Percentiles rank a stretch among this genome's conserved stretches.
Evolutionary conservation across 164 flowering plant genomes (phyloP).

Genomic region (Vitis rotundifolia): DNA sequence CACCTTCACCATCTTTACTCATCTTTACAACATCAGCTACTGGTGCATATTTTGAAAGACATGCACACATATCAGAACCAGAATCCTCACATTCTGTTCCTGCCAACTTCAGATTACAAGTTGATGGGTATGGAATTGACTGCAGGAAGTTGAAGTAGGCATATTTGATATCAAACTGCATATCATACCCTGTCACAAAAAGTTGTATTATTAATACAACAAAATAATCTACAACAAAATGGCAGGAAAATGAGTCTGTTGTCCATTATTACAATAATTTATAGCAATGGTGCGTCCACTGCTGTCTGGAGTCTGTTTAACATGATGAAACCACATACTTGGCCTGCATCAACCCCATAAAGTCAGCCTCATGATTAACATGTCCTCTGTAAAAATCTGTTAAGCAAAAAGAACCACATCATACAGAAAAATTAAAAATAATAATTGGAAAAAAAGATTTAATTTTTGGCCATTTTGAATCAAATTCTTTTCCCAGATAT

Average conservation of each 20-base stretch:
- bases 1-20: not conserved
- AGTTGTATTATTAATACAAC: not conserved
- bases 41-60: not conserved
- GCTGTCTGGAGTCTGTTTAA: conserved; percentile 71
- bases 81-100: conserved; percentile 6
- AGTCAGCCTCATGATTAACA: not conserved
- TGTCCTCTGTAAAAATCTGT: not conserved
- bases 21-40: not conserved
- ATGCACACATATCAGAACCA: not conserved
- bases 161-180: conserved; percentile 94
- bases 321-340: conserved; percentile 99
- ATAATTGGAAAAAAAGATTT: too few relatives aligned
- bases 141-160: conserved; percentile 92
- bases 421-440: not conserved
- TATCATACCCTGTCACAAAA: conserved; percentile 88
- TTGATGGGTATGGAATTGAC: conserved; percentile 37
- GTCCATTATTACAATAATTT: conserved; percentile 68
- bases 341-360: conserved; percentile 63
- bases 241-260: not conserved
- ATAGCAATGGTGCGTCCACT: conserved; percentile 79
- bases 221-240: too few relatives aligned
- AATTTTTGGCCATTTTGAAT: too few relatives aligned
- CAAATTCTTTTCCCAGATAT: too few relatives aligned
- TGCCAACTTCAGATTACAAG: conserved; percentile 2
- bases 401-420: not conserved